These are phyloP conservation scores for Nakazawaea peltata DNA, from an alignment of 805 yeast species.

Conservation along the genomic window DNA sequence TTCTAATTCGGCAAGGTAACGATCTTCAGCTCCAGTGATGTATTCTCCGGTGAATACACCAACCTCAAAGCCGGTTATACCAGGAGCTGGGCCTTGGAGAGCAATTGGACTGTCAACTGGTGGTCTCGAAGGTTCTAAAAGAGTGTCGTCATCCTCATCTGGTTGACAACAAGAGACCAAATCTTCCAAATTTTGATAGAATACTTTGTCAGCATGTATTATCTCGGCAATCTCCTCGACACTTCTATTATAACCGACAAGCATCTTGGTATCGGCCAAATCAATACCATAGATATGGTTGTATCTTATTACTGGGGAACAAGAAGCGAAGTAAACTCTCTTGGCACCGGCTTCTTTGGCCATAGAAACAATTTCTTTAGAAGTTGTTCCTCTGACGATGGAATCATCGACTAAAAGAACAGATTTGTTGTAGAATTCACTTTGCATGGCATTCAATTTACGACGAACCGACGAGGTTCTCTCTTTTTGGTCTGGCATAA, in stretches of 20 bases:
- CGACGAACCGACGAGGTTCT: conserved; percentile 90
- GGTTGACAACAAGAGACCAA: conserved; percentile 67
- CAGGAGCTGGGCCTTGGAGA: conserved; percentile 14
- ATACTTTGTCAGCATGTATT: conserved; percentile 86
- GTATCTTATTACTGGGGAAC: conserved; percentile 95
- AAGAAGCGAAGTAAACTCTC: conserved; percentile 91
- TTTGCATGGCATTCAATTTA: conserved; percentile 92
- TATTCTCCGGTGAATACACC: conserved; percentile 96
- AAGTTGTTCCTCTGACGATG: conserved; percentile 95
- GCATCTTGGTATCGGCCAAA: conserved; percentile 88
- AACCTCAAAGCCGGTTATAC: conserved; percentile 69
- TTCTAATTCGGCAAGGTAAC: conserved; percentile 76
- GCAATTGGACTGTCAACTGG: conserved; percentile 15
- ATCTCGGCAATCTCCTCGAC: conserved; percentile 69
- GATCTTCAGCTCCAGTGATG: conserved; percentile 88
- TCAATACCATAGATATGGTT: conserved; percentile 98
- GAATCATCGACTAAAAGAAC: conserved; percentile 95
- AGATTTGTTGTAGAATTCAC: conserved; percentile 77
- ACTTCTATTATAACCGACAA: conserved; percentile 77
- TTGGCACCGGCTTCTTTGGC: conserved; percentile 98
- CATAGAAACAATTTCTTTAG: conserved; percentile 93
- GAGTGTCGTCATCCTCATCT: conserved; percentile 1
- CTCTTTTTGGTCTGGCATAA: conserved; percentile 96
- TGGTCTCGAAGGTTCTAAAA: conserved; percentile 3
- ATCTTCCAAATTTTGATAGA: conserved; percentile 82